Evolutionary conservation across 345 rosid species (phyloP).

Genomic region (Kandelia obovata): DNA sequence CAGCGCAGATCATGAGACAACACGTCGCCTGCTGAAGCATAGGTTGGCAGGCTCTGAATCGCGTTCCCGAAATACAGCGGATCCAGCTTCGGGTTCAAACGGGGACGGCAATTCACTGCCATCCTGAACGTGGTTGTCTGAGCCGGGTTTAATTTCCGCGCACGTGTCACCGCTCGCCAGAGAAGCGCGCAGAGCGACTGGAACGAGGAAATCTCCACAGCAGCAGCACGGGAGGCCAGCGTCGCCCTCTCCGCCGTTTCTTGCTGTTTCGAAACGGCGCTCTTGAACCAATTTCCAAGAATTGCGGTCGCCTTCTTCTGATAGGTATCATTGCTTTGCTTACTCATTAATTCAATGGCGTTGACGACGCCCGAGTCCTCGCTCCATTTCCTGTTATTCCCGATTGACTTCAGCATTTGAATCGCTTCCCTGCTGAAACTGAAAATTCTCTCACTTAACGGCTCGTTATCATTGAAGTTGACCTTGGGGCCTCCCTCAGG

Average conservation of each 20-base stretch:
- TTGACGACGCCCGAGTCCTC: slow-evolving; percentile 22
- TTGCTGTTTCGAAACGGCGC: slow-evolving; percentile 29
- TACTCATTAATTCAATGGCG: slow-evolving; percentile 62
- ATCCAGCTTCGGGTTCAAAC: slow-evolving; percentile 64
- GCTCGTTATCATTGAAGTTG: slow-evolving; percentile 62
- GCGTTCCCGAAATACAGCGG: slow-evolving; percentile 87
- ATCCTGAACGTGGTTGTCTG: slow-evolving; percentile 79
- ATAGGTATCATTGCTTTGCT: slow-evolving; percentile 51
- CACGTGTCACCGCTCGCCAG: slow-evolving; percentile 86
- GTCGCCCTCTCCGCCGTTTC: slow-evolving; percentile 23
- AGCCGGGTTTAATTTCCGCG: slow-evolving; percentile 50
- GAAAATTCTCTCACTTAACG: slow-evolving; percentile 72
- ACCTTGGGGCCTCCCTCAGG: slow-evolving; percentile 77
- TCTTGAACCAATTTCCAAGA: slow-evolving; percentile 34
- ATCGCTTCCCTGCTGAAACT: slow-evolving; percentile 76
- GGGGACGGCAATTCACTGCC: slow-evolving; percentile 86
- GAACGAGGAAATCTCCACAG: slow-evolving; percentile 74
- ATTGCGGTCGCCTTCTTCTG: slow-evolving; percentile 34
- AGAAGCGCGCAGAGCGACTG: slow-evolving; percentile 71
- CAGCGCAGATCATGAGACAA: slow-evolving; percentile 66
- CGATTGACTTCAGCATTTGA: slow-evolving; percentile 54
- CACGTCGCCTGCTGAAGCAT: slow-evolving; percentile 70
- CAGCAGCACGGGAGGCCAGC: background rate
- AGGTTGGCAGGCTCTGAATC: slow-evolving; percentile 81
- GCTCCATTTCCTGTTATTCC: slow-evolving; percentile 33